phyloP scores from a whole-genome alignment of 345 rosid species.

The Garcia nutans region DNA sequence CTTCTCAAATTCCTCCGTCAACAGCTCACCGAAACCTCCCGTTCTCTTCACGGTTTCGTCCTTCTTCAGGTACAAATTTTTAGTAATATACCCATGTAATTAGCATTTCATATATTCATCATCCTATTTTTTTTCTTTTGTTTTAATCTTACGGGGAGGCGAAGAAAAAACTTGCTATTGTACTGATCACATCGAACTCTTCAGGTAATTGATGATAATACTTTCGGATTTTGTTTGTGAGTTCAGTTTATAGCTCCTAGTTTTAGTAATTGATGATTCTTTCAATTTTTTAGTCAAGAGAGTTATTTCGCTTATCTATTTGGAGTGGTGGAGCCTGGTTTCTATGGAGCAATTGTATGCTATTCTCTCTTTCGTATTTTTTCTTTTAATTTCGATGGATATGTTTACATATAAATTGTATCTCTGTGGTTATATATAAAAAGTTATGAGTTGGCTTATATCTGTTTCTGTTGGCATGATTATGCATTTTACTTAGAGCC shows the following conservation, averaged over 20 bases:
- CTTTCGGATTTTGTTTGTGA: neutral
- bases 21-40: conserved; percentile 46
- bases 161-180: conserved; percentile 77
- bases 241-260: neutral
- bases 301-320: conserved; percentile 92
- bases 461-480: neutral
- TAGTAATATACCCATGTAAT: no score
- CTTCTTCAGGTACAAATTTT: conserved; percentile 56
- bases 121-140: neutral
- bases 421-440: neutral
- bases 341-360: conserved; percentile 86
- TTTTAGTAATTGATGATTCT: neutral
- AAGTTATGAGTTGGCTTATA: no score
- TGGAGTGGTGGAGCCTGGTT: conserved; percentile 87
- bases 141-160: conserved; percentile 56
- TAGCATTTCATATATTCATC: neutral
- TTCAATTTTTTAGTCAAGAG: conserved; percentile 51
- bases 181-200: conserved; percentile 88
- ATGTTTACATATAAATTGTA: neutral
- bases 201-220: conserved; percentile 50
- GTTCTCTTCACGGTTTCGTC: conserved; percentile 65
- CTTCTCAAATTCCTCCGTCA: conserved; percentile 54
- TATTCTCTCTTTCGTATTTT: conserved; percentile 4
- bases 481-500: neutral
- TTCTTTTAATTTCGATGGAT: no score